These are phyloP conservation scores for Fusarium setosum DNA, from an alignment of 2,329 filamentous ascomycete species.

Conservation along the genomic window DNA sequence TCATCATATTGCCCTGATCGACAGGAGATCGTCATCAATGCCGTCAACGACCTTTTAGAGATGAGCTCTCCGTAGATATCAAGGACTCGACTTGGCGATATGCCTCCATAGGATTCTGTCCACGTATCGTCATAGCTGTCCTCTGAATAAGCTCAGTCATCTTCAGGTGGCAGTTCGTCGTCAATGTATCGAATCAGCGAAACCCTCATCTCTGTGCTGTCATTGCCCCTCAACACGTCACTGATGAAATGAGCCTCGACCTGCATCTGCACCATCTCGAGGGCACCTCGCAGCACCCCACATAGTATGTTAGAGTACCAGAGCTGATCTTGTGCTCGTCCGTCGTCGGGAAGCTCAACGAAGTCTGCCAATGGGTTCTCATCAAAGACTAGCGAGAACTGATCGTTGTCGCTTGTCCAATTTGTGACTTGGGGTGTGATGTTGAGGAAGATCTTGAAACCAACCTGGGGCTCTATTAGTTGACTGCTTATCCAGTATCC, in stretches of 20 bases:
- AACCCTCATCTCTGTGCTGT: conserved; percentile 97
- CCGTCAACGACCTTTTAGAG: not conserved
- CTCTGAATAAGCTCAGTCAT: conserved; percentile 72
- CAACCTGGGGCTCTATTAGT: conserved; percentile 71
- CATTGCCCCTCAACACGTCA: conserved; percentile 91
- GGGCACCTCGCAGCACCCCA: conserved; percentile 86
- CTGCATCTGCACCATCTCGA: conserved; percentile 99
- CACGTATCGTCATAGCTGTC: conserved; percentile 9
- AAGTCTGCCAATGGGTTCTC: conserved; percentile 98
- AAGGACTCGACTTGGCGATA: conserved; percentile 2
- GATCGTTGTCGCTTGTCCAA: conserved; percentile 96
- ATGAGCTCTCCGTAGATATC: conserved; percentile 2
- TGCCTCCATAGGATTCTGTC: not conserved
- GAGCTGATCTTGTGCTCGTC: conserved; percentile 92
- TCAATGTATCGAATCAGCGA: conserved; percentile 94
- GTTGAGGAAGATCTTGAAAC: conserved; percentile 99
- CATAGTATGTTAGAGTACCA: conserved; percentile 99
- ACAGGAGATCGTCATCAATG: conserved; percentile 7
- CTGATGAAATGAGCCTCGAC: conserved; percentile 97
- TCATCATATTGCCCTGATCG: conserved; percentile 11
- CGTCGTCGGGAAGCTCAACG: conserved; percentile 96
- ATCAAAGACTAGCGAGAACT: conserved; percentile 95
- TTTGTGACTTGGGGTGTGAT: conserved; percentile 93
- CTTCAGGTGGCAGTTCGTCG: conserved; percentile 95
- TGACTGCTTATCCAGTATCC: conserved; percentile 7